Conservation (phyloP, 371 early-diverging fungal species). For the Mucor mucedo region DNA sequence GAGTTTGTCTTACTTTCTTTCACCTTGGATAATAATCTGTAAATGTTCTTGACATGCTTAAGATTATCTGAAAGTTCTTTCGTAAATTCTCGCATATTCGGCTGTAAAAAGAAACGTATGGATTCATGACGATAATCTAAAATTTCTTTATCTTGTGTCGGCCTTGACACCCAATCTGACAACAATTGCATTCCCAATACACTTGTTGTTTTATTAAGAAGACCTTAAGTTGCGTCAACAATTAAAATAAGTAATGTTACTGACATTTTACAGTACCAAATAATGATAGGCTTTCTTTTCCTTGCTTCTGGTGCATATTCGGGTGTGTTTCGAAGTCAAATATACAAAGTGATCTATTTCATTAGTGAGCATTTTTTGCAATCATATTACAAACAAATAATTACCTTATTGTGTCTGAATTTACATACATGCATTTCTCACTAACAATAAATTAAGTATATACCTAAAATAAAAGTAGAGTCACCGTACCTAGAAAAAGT, state of each 20-base stretch:
- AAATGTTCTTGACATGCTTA: constrained; percentile 67
- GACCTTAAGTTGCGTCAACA: constrained; percentile 42
- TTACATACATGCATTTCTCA: constrained; percentile 58
- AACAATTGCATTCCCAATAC: constrained; percentile 59
- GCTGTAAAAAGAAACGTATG: constrained; percentile 53
- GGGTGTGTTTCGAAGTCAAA: constrained; percentile 74
- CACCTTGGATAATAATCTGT: constrained; percentile 56
- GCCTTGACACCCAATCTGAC: constrained; percentile 70
- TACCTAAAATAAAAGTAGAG: neutral
- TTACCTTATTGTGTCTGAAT: constrained; percentile 60
- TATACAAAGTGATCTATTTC: constrained; percentile 65
- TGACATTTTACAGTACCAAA: constrained; percentile 53
- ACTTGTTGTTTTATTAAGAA: constrained; percentile 68
- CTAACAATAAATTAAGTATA: neutral
- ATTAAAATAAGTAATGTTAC: neutral
- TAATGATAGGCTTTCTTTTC: constrained; percentile 72
- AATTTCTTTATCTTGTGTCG: constrained; percentile 50
- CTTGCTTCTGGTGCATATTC: constrained; percentile 58
- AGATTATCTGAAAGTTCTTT: constrained; percentile 48
- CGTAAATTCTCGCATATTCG: constrained; percentile 37
- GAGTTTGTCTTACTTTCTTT: constrained; percentile 52
- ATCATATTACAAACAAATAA: neutral
- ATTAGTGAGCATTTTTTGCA: neutral
- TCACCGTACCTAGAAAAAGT: constrained; percentile 26
- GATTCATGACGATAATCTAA: constrained; percentile 60